Conservation (phyloP, 1,139 yeast species). For the Lizanozyma gosingica region DNA sequence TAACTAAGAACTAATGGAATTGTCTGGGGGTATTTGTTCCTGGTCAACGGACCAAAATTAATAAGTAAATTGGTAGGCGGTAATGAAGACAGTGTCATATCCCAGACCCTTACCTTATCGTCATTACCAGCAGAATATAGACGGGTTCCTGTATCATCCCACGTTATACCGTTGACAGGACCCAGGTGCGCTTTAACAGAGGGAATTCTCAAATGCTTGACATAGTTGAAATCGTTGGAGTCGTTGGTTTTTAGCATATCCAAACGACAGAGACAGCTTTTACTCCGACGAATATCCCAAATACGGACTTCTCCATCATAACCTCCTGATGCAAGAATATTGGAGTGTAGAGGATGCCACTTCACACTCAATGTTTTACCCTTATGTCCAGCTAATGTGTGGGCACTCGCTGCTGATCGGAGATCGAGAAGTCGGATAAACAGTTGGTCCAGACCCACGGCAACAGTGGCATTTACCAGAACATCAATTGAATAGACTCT, state of each 20-base stretch:
- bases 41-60: constrained; percentile 71
- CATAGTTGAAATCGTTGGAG: constrained; percentile 2
- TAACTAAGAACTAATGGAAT: constrained; percentile 40
- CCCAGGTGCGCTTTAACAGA: constrained; percentile 62
- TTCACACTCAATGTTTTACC: constrained; percentile 57
- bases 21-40: constrained; percentile 51
- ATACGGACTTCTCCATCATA: constrained; percentile 58
- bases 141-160: constrained; percentile 57
- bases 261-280: constrained; percentile 52
- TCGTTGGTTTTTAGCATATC: constrained; percentile 32
- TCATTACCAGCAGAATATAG: constrained; percentile 66
- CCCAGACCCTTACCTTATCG: constrained; percentile 73
- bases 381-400: constrained; percentile 56
- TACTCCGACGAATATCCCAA: constrained; percentile 72
- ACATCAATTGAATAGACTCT: constrained; percentile 50
- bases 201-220: constrained; percentile 13
- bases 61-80: constrained; percentile 52
- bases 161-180: constrained; percentile 64
- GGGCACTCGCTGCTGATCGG: constrained; percentile 61
- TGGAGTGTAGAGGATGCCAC: constrained; percentile 66
- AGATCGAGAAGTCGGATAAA: constrained; percentile 65
- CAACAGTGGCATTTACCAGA: constrained; percentile 49
- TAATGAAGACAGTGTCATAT: constrained; percentile 37
- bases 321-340: constrained; percentile 68
- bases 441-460: constrained; percentile 65